Conservation (phyloP, 202 grass and related monocot genomes). For the Dendrocalamus latiflorus region DNA sequence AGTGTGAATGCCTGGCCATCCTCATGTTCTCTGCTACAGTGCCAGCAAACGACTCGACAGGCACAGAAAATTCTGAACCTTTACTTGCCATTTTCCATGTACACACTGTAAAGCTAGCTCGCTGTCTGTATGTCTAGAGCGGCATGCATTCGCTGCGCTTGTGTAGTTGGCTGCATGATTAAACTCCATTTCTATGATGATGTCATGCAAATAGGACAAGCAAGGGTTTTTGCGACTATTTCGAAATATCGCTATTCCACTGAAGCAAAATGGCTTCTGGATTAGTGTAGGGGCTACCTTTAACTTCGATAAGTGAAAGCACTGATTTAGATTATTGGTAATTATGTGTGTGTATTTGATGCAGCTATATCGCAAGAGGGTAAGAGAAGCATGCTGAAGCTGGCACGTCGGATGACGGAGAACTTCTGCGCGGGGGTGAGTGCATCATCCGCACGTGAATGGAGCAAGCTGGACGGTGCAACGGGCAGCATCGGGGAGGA, state of each 20-base stretch:
- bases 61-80: constrained; percentile 34
- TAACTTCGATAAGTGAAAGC: not conserved
- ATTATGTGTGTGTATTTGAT: not conserved
- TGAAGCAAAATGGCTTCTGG: not conserved
- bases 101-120: not conserved
- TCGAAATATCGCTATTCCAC: not conserved
- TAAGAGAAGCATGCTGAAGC: constrained; percentile 86
- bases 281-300: not conserved
- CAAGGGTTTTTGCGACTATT: not conserved
- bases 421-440: no score
- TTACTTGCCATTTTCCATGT: constrained; percentile 13
- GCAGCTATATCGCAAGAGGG: constrained; percentile 66
- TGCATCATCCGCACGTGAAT: no score
- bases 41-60: constrained; percentile 38
- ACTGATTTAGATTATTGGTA: not conserved
- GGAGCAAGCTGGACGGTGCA: constrained; percentile 66
- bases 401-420: constrained; percentile 83
- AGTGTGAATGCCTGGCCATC: constrained; percentile 81
- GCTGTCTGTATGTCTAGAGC: not conserved
- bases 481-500: constrained; percentile 64
- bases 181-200: not conserved
- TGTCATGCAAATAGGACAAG: not conserved
- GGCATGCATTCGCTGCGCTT: not conserved
- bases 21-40: constrained; percentile 66
- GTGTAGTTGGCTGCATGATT: not conserved